Base-by-base conservation (phyloP, 1,284 basidiomycete species). In the Ganoderma meredithae region DNA sequence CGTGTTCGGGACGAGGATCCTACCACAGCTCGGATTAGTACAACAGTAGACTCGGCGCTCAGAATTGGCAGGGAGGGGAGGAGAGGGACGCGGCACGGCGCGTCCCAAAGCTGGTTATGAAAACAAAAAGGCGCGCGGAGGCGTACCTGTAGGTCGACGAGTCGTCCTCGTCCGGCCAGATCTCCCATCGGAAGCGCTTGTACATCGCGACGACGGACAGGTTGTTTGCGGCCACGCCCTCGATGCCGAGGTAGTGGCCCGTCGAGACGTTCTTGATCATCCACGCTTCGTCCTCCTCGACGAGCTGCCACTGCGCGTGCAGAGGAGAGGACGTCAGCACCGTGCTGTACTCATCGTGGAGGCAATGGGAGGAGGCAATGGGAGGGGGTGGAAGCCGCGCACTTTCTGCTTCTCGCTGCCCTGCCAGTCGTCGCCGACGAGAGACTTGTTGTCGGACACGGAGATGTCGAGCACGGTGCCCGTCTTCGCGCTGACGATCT, bases 391-490 rank as follows among this genome's bases (percentile, higher is more conserved):
- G 0, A n/a, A 31, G 77, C 83, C 8, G 13, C 76, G 22, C 71
- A 87, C 87, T 85, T 88, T 77, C 71, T 90, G 88, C 71, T 88
- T 89, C 5, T 76, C 72, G 1, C 83, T 82, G 1, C 77, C 77
- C 68, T 86, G 82, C 53, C 72, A 73, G 2, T 78, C 75, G 68
- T 78, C 88, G 2, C 89, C 88, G 53, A 85, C 85, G 70, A 90
- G 78, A 56, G 84, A 81, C 41, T 60, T 75, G 60, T 84, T 79
- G 73, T 90, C 85, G 6, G 63, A 77, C 0, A 83, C 86, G 22
- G 86, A 88, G 60, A 89, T 81, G 74, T 88, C 87, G n/a, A 88
- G 66, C 49, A 81, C 84, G 7, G 83, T 89, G 5, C 81, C 82
- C 17, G 80, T 78, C 74, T 86, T 83, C 72, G 74, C 80, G 77